phyloP scores from a whole-genome alignment of 768 basidiomycete species.

The Panellus pusillus region DNA sequence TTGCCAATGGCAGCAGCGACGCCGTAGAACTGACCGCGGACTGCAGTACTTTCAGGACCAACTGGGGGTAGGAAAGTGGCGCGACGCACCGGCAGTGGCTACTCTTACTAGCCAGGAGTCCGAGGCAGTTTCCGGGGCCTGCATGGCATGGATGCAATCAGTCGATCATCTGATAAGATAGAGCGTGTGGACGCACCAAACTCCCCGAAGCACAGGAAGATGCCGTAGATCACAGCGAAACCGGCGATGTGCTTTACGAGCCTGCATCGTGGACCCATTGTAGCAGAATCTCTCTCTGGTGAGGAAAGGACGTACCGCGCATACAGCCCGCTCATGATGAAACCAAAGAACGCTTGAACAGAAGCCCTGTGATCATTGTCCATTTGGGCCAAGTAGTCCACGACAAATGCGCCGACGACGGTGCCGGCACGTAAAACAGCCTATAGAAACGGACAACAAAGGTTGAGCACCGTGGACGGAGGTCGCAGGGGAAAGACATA shows the following conservation, averaged over 20 bases:
- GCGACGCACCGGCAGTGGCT: conserved; percentile 54
- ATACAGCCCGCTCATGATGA: conserved; percentile 89
- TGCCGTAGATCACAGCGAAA: conserved; percentile 86
- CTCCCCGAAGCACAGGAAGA: conserved; percentile 90
- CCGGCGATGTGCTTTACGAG: conserved; percentile 66
- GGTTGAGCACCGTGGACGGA: not conserved
- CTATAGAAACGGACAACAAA: conserved; percentile 8
- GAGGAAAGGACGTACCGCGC: conserved; percentile 34
- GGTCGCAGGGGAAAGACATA: conserved; percentile 25
- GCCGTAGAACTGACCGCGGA: conserved; percentile 86
- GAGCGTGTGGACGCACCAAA: conserved; percentile 46
- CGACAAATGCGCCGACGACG: conserved; percentile 68
- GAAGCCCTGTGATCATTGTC: conserved; percentile 61
- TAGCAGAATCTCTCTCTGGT: not conserved
- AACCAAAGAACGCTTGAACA: conserved; percentile 76
- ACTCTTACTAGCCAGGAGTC: conserved; percentile 81
- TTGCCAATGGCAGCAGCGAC: conserved; percentile 85
- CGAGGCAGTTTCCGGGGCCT: conserved; percentile 85
- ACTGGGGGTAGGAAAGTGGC: no score
- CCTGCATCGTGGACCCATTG: conserved; percentile 27
- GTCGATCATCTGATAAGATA: not conserved
- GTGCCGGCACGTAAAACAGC: conserved; percentile 52
- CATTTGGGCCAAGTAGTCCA: conserved; percentile 73
- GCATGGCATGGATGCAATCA: conserved; percentile 4
- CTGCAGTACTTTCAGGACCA: conserved; percentile 5